Evolutionary conservation across 345 rosid species (phyloP), one percentile per base, ranked within the genome.

Genomic region (Syzygium grande): DNA sequence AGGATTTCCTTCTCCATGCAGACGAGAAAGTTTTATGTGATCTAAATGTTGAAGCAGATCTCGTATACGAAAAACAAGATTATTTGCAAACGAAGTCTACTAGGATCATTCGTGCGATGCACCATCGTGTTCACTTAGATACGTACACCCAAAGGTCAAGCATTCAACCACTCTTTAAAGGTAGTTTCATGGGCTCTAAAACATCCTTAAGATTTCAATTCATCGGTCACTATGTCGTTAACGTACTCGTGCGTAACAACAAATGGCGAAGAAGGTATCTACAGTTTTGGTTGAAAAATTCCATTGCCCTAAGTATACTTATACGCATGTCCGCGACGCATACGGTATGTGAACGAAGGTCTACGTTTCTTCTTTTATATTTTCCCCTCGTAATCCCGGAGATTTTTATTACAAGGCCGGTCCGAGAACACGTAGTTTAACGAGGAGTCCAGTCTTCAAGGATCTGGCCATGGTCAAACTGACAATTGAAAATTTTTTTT

Each of bases 21-120:
- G 15, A 17, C 0, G 1, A 9, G 3, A 41, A 73, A 34, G 14
- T 17, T 7, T 73, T 17, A 30, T 0, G 9, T 6, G 21, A 68
- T 68, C 11, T 6, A 65, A 30, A 34, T 9, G 25, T 34, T 11
- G 6, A 17, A 34, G 17, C 3, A 4, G 0, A 73, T 73, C 4
- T 9, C 1, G 3, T 19, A 19, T 41, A 34, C 0, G 13, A 73
- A 38, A 73, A 34, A 73, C 22, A 38, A 34, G 4, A 38, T 73
- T 34, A 5, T 19, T 73, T 73, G 27, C 25, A 19, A 68, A 38
- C 38, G 25, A 19, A 73, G 25, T 34, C 49, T 38, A 19, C 27
- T 34, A 34, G 14, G 46, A 19, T 34, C 38, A 73, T 73, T 38
- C 27, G 43, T 41, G 43, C 43, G 43, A 41, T 41, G 43, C 6